Conservation (phyloP, 352 stramenopile species). For the Phytophthora idaei region DNA sequence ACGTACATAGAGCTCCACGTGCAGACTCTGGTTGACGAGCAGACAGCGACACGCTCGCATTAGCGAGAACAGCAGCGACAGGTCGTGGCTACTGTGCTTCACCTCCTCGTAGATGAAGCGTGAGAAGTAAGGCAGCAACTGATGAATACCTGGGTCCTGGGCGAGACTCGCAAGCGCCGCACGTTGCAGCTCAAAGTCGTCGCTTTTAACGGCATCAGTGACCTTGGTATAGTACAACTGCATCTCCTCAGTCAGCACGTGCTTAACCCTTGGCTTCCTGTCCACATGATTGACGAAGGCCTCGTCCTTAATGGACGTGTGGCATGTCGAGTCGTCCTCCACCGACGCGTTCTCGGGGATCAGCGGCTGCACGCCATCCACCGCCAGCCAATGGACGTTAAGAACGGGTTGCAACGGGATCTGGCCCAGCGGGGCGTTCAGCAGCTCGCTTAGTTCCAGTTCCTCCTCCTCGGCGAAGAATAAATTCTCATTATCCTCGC, state of each 20-base stretch:
- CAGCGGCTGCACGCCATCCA: slow-evolving; percentile 81
- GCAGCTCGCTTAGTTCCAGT: slow-evolving; percentile 65
- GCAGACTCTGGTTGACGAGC: slow-evolving; percentile 90
- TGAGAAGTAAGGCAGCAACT: slow-evolving; percentile 90
- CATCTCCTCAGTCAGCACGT: slow-evolving; percentile 90
- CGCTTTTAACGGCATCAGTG: slow-evolving; percentile 80
- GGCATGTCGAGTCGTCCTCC: slow-evolving; percentile 70
- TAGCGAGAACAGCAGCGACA: slow-evolving; percentile 81
- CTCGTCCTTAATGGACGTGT: slow-evolving; percentile 82
- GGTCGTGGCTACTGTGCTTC: slow-evolving; percentile 84
- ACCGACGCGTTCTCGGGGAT: slow-evolving; percentile 85
- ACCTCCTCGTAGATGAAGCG: slow-evolving; percentile 89
- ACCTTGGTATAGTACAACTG: slow-evolving; percentile 91
- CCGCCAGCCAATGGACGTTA: slow-evolving; percentile 84
- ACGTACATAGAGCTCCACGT: slow-evolving; percentile 93
- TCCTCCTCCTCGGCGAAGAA: slow-evolving; percentile 83
- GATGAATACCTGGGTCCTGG: slow-evolving; percentile 88
- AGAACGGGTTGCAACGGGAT: slow-evolving; percentile 74
- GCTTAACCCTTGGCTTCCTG: slow-evolving; percentile 82
- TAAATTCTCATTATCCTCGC: slow-evolving; percentile 59
- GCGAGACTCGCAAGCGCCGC: slow-evolving; percentile 81
- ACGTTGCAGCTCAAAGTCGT: slow-evolving; percentile 74
- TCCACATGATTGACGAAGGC: slow-evolving; percentile 69
- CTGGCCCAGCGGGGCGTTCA: slow-evolving; percentile 77
- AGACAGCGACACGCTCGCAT: slow-evolving; percentile 91